These are phyloP conservation scores for Monilinia aucupariae DNA, from an alignment of 2,329 filamentous ascomycete genomes.

Conservation along the genomic window DNA sequence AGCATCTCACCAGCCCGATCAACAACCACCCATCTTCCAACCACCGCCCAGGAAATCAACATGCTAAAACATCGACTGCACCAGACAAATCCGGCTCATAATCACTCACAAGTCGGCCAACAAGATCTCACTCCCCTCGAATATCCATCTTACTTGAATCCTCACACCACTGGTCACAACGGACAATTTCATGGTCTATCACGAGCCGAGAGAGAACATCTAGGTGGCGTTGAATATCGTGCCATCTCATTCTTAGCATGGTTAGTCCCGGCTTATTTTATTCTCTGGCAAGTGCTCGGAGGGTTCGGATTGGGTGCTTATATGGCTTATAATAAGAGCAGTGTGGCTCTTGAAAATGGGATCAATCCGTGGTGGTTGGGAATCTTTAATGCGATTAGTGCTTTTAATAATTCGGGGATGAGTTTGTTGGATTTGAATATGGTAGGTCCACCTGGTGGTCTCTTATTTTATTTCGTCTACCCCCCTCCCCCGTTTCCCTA, in stretches of 20 bases:
- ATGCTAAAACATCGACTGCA: not conserved
- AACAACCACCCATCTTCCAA: not conserved
- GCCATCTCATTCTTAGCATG: slow-evolving; percentile 54
- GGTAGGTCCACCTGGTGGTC: too few species aligned
- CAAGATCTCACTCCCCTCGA: slow-evolving; percentile 17
- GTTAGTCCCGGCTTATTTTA: slow-evolving; percentile 56
- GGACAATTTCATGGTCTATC: slow-evolving; percentile 50
- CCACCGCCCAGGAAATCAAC: not conserved
- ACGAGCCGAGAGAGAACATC: slow-evolving; percentile 48
- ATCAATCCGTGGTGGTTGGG: slow-evolving; percentile 64
- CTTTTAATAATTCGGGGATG: slow-evolving; percentile 70
- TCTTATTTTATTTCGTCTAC: not conserved
- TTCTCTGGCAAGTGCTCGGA: slow-evolving; percentile 54
- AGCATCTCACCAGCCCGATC: not conserved
- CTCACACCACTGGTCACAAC: slow-evolving; percentile 42
- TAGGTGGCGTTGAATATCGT: slow-evolving; percentile 60
- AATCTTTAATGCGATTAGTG: slow-evolving; percentile 61
- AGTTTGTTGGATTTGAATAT: slow-evolving; percentile 62
- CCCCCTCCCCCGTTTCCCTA: not conserved
- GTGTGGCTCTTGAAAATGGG: slow-evolving; percentile 47
- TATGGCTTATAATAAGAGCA: slow-evolving; percentile 48
- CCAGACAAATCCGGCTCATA: not conserved
- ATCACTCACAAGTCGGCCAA: not conserved
- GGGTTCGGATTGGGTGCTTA: slow-evolving; percentile 57
- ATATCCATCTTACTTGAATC: slow-evolving; percentile 29